Percentiles rank a stretch among this genome's conserved stretches.
phyloP scores from a whole-genome alignment of 345 rosid species.

The Heritiera fomes region DNA sequence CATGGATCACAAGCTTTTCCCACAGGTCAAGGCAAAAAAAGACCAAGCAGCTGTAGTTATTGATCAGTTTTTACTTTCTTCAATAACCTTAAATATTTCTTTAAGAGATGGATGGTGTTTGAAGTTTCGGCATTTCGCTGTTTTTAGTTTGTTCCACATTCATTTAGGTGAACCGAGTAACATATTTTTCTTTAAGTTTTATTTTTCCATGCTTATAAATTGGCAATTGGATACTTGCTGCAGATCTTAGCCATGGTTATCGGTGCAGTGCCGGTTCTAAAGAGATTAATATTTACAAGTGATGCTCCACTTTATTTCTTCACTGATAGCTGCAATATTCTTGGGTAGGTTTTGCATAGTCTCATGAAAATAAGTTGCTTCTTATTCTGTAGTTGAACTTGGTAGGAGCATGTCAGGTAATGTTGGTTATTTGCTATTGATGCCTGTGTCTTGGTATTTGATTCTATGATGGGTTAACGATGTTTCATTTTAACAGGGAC shows the following conservation, averaged over 20 bases:
- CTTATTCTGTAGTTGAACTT: conserved; percentile 11
- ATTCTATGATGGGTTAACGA: conserved; percentile 13
- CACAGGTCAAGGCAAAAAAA: neutral
- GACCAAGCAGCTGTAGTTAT: neutral
- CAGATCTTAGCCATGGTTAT: conserved; percentile 91
- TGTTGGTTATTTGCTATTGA: neutral
- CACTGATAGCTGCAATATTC: conserved; percentile 95
- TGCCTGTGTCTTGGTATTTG: neutral
- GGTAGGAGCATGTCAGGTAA: too few species aligned
- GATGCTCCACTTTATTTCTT: conserved; percentile 96
- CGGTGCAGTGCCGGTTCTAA: conserved; percentile 72
- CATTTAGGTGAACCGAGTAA: neutral
- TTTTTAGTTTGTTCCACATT: neutral
- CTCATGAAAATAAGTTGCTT: neutral
- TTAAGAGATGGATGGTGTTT: neutral
- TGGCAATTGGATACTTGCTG: conserved; percentile 14
- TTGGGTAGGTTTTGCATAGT: conserved; percentile 61
- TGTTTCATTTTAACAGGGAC: conserved; percentile 53
- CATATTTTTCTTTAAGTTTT: neutral
- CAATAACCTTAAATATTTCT: neutral
- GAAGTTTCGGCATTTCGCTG: neutral
- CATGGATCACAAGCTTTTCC: neutral
- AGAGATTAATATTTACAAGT: conserved; percentile 72
- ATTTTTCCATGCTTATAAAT: neutral
- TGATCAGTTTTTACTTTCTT: neutral